A percentile compares a stretch with the other conserved stretches of the same genome.
phyloP scores from a whole-genome alignment of 352 stramenopile genomes.

The Phytophthora pisi region DNA sequence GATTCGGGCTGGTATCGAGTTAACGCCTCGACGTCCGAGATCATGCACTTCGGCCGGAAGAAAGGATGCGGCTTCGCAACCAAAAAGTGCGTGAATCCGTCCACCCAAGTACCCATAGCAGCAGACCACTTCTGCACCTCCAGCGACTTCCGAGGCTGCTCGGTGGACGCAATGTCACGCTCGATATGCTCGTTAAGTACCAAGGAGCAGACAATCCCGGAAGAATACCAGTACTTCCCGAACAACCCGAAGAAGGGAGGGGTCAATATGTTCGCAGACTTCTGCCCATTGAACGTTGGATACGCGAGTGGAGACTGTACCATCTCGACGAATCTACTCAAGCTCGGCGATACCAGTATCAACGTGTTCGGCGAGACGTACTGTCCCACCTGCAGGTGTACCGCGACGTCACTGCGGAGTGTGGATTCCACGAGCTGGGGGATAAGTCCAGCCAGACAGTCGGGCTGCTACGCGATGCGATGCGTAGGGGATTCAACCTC shows the following conservation, averaged over 20 bases:
- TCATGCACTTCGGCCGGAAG: constrained; percentile 61
- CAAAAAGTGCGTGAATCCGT: constrained; percentile 60
- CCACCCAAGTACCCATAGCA: constrained; percentile 39
- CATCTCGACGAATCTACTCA: constrained; percentile 47
- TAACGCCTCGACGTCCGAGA: constrained; percentile 48
- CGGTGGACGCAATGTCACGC: constrained; percentile 65
- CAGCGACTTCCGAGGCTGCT: constrained; percentile 56
- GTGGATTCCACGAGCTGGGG: constrained; percentile 53
- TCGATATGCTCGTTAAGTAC: constrained; percentile 56
- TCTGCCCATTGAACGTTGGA: constrained; percentile 67
- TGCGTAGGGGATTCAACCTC: constrained; percentile 32
- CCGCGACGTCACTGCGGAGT: constrained; percentile 59
- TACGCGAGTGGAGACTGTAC: constrained; percentile 63
- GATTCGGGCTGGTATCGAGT: constrained; percentile 79
- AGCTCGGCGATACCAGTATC: constrained; percentile 41
- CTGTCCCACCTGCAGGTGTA: constrained; percentile 72
- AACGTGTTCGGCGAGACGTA: constrained; percentile 82
- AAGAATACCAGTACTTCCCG: constrained; percentile 67
- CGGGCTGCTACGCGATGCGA: constrained; percentile 67
- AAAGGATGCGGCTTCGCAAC: constrained; percentile 65
- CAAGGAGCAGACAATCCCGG: constrained; percentile 40
- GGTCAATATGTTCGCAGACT: constrained; percentile 64
- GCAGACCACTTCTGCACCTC: constrained; percentile 59
- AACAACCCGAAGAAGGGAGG: constrained; percentile 42
- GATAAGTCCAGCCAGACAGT: constrained; percentile 52